Percentiles rank a stretch among this genome's conserved stretches.
Evolutionary conservation across 306 rosid species (phyloP).

Genomic region (Parietaria judaica): DNA sequence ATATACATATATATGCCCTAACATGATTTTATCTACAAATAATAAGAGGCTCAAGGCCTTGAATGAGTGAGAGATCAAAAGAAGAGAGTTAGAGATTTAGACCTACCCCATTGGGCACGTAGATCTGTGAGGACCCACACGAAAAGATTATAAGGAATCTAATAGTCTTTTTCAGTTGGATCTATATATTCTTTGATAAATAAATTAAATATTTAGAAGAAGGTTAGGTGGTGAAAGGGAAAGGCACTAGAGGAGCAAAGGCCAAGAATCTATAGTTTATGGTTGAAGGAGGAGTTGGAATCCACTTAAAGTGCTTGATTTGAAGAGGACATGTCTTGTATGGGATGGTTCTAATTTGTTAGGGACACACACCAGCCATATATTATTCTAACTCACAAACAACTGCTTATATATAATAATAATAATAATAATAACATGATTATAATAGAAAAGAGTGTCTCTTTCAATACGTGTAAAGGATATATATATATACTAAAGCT

Average conservation of each 20-base stretch:
- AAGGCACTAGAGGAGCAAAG: constrained; percentile 46
- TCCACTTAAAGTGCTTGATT: constrained; percentile 71
- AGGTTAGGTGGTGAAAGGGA: constrained; percentile 91
- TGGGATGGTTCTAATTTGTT: constrained; percentile 21
- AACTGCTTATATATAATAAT: constrained; percentile 12
- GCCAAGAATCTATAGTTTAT: constrained; percentile 27
- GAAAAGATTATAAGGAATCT: constrained; percentile 33
- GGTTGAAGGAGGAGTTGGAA: constrained; percentile 92
- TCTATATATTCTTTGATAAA: constrained; percentile 1
- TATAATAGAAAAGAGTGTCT: constrained; percentile 6
- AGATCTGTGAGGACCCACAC: constrained; percentile 58
- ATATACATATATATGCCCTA: background rate
- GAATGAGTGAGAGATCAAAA: constrained; percentile 10
- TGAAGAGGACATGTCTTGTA: constrained; percentile 35
- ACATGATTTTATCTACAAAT: background rate
- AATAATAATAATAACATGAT: background rate
- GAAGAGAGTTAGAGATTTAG: constrained; percentile 23
- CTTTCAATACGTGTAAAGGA: constrained; percentile 55
- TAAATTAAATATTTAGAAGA: constrained; percentile 18
- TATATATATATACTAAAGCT: constrained; percentile 1
- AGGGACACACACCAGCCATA: constrained; percentile 44
- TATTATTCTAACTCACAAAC: background rate
- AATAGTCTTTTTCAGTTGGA: constrained; percentile 23
- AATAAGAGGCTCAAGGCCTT: constrained; percentile 6
- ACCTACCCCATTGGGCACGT: constrained; percentile 46